Percentiles rank a stretch among this genome's conserved stretches.
These are phyloP conservation scores for Colletotrichum zoysiae DNA, from an alignment of 2,329 filamentous ascomycete genomes.

Conservation along the genomic window DNA sequence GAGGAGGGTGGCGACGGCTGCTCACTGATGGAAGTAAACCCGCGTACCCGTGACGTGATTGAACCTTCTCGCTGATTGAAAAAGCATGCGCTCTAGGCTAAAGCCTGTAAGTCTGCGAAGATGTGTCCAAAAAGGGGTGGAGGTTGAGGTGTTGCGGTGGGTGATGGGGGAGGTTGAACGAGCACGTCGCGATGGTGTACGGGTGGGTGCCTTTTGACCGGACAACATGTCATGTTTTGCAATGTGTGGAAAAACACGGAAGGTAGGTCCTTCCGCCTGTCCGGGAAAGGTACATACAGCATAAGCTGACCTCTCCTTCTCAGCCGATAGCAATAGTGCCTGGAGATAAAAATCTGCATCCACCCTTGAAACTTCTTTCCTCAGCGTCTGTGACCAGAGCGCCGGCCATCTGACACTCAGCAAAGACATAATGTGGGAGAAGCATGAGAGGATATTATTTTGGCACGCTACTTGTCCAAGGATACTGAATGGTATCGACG, in stretches of 20 bases:
- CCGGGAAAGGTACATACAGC: background rate
- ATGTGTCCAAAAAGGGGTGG: conserved; percentile 29
- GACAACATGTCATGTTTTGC: too few relatives aligned
- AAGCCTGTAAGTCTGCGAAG: conserved; percentile 33
- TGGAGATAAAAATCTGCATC: background rate
- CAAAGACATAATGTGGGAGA: background rate
- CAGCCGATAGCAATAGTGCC: too few relatives aligned
- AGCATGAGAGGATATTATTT: conserved; percentile 16
- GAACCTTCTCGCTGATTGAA: conserved; percentile 33
- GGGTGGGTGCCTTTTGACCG: background rate
- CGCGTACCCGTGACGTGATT: conserved; percentile 7
- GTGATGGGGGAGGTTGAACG: conserved; percentile 6
- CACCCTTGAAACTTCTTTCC: background rate
- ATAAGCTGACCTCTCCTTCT: background rate
- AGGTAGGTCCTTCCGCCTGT: background rate
- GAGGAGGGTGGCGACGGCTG: background rate
- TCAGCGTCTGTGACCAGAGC: background rate
- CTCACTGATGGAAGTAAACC: background rate
- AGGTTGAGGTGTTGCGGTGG: conserved; percentile 7
- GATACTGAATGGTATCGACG: background rate
- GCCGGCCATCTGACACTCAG: background rate
- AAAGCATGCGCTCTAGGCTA: conserved; percentile 37
- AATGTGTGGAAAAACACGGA: too few relatives aligned
- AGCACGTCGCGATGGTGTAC: background rate
- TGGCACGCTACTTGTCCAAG: conserved; percentile 1